Base-by-base conservation (phyloP, 2,329 filamentous ascomycete genomes). In the Arthrobotrys iridis region DNA sequence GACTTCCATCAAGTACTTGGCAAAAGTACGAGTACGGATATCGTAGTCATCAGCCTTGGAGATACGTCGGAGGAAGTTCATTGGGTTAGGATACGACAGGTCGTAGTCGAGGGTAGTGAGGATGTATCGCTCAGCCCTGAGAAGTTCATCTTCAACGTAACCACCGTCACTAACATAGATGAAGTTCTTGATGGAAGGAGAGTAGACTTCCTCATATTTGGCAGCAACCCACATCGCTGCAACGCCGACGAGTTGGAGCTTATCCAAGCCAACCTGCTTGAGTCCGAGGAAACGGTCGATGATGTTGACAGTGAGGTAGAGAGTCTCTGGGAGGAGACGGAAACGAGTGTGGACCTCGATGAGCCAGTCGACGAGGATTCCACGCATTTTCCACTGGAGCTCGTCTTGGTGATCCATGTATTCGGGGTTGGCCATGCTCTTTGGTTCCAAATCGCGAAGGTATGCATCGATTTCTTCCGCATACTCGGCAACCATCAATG, bases 31-130 rank as follows among this genome's bases (percentile, higher is more conserved):
- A 76, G 93, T 97, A 83, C 97, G 93, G 80, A 98, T 97, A 83
- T 99, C 94, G 84, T 99, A 99, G 86, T 96, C 95, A 85, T 99
- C 96, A 81, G 95, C 96, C 86, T 99, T 99, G 77, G 94, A 98
- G 83, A 99, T 97, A 79, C 96, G 92, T 78, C 95, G 92, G 76
- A 99, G 88, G 85, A 99, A 99, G 87, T 99, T 99, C 95, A 99
- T 99, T 20, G 95, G 95, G 84, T 99, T 99, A 67, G 95, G 95
- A 81, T 97, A 99, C 85, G 93, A 97, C 77, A 99, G 89, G 82
- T 99, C 94, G 83, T 97, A 99, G 84, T 97, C 91, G 76, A 99
- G 88, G 4, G 93, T 93, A 78, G 89, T 88, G 60, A 99, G 89
- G 78, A 99, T 90, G 82, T 96, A 97, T 78, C 95, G 91, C 84